A percentile compares a stretch with the other conserved stretches of the same genome.
Evolutionary conservation across 257 asterid species (phyloP).

Genomic region (Primulina huaijiensis): DNA sequence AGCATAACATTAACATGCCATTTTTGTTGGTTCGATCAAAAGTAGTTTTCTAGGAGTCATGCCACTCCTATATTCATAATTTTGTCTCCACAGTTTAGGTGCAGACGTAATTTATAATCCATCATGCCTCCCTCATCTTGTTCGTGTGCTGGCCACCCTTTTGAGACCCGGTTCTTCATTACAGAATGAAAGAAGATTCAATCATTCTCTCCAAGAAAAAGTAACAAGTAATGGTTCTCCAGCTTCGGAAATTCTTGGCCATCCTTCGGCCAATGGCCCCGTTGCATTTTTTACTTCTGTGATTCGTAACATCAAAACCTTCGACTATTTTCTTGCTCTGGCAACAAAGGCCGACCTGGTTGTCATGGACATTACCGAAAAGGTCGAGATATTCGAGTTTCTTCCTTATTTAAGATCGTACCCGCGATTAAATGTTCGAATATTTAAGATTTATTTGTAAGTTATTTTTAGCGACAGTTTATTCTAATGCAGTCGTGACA

Average conservation of each 20-base stretch:
- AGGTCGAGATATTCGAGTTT: slow-evolving; percentile 39
- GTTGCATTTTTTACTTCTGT: slow-evolving; percentile 79
- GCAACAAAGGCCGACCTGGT: slow-evolving; percentile 50
- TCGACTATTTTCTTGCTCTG: slow-evolving; percentile 57
- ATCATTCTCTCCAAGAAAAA: slow-evolving; percentile 13
- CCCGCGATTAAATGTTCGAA: slow-evolving; percentile 49
- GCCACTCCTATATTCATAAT: not conserved
- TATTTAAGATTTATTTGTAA: slow-evolving; percentile 42
- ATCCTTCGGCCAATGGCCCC: slow-evolving; percentile 29
- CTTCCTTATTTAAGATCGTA: slow-evolving; percentile 80
- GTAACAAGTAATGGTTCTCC: slow-evolving; percentile 20
- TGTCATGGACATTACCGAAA: slow-evolving; percentile 57
- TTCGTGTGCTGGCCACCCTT: slow-evolving; percentile 57
- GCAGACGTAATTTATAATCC: slow-evolving; percentile 91
- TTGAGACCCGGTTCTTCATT: slow-evolving; percentile 32
- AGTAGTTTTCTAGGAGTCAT: not conserved
- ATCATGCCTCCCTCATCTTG: slow-evolving; percentile 75
- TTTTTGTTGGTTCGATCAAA: not conserved
- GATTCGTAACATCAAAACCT: slow-evolving; percentile 72
- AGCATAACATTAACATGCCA: not conserved
- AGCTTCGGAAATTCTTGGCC: slow-evolving; percentile 18
- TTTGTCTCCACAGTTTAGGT: slow-evolving; percentile 63
- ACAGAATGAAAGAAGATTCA: slow-evolving; percentile 6
- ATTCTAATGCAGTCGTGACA: not conserved
- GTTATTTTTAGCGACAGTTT: not conserved